These are phyloP conservation scores for Pleurostoma richardsiae DNA, from an alignment of 2,329 filamentous ascomycete genomes.

Conservation along the genomic window DNA sequence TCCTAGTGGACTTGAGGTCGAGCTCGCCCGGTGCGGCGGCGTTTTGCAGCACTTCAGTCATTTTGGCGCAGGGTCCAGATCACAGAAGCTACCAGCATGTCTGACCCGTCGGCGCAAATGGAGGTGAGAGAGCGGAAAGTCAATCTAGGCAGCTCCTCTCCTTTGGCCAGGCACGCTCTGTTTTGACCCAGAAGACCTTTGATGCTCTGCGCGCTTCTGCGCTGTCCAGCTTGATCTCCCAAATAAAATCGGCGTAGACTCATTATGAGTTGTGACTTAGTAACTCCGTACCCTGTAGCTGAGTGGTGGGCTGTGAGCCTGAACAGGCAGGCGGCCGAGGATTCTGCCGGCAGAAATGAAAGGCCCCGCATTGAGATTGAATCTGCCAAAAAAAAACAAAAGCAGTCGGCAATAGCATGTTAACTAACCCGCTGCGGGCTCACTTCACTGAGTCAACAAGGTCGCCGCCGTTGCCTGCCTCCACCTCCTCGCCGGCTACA, in stretches of 20 bases:
- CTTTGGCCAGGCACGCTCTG: no score
- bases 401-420: neutral
- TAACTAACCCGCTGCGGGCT: neutral
- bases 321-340: constrained; percentile 17
- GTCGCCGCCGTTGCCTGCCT: no score
- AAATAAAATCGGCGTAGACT: constrained; percentile 15
- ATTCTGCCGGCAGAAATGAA: constrained; percentile 9
- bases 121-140: no score
- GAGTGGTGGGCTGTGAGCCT: constrained; percentile 9
- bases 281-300: no score
- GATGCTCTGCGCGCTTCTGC: neutral
- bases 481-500: no score
- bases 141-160: no score
- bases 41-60: constrained; percentile 44
- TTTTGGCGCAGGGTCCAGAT: constrained; percentile 24
- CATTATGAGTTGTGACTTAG: constrained; percentile 3
- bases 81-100: no score
- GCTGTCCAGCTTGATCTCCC: constrained; percentile 1
- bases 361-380: constrained; percentile 1
- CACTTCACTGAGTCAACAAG: neutral
- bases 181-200: no score
- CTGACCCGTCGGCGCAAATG: no score
- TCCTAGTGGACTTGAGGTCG: constrained; percentile 43
- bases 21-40: constrained; percentile 32
- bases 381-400: constrained; percentile 1